A percentile compares a stretch with the other conserved stretches of the same genome.
These are phyloP conservation scores for Citrus mangshanensis DNA, from an alignment of 345 rosid genomes.

Conservation along the genomic window DNA sequence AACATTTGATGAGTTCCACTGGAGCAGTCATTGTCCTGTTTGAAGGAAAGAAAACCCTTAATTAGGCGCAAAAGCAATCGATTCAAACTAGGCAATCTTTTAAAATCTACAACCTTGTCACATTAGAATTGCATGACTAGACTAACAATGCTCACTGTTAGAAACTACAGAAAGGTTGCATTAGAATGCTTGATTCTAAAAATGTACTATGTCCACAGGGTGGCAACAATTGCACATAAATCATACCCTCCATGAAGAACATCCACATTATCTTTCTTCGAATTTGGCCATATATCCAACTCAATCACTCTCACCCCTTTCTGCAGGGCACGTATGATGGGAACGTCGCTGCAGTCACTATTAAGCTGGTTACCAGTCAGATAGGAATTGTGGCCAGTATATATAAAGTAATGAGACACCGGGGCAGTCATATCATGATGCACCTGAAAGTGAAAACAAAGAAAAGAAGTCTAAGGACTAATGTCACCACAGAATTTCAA, in stretches of 20 bases:
- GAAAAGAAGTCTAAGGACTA: not conserved
- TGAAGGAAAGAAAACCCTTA: slow-evolving; percentile 13
- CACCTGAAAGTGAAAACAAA: slow-evolving; percentile 43
- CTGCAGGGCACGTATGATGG: slow-evolving; percentile 64
- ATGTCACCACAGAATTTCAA: not conserved
- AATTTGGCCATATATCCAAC: slow-evolving; percentile 95
- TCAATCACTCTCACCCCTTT: slow-evolving; percentile 89
- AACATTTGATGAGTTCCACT: slow-evolving; percentile 67
- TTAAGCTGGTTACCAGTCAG: slow-evolving; percentile 91
- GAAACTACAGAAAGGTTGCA: not conserved
- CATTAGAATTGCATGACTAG: not conserved
- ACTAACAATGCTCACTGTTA: not conserved
- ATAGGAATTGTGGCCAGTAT: slow-evolving; percentile 89
- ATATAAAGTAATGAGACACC: slow-evolving; percentile 82
- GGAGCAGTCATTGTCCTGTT: slow-evolving; percentile 86
- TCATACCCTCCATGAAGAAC: slow-evolving; percentile 95
- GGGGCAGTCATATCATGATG: slow-evolving; percentile 89
- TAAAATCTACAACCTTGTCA: not conserved
- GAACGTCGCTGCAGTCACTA: slow-evolving; percentile 91
- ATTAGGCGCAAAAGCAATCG: not conserved
- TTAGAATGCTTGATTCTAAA: too few species aligned
- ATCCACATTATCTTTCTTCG: slow-evolving; percentile 57
- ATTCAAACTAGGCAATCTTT: not conserved
- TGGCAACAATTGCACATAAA: not conserved
- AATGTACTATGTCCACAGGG: too few species aligned